phyloP scores from a whole-genome alignment of 495 filamentous ascomycete species.

The Hypoxylon crocopeplum region DNA sequence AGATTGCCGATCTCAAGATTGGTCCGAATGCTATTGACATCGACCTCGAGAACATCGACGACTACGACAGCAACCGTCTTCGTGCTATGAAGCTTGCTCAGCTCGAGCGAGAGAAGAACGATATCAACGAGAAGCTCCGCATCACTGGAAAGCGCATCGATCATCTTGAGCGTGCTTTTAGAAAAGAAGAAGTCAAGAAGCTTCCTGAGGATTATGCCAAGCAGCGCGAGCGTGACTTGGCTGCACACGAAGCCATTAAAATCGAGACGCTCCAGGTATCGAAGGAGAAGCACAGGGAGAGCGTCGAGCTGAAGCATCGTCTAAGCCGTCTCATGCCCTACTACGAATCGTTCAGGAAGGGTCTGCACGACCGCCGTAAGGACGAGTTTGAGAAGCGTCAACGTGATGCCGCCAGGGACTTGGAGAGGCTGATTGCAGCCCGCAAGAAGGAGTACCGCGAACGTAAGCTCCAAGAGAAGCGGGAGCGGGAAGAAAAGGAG shows the following conservation, averaged over 20 bases:
- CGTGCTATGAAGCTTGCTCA: slow-evolving; percentile 93
- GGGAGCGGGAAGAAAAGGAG: slow-evolving; percentile 83
- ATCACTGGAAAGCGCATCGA: slow-evolving; percentile 95
- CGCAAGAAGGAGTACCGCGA: slow-evolving; percentile 85
- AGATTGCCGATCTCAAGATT: slow-evolving; percentile 91
- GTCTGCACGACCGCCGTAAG: slow-evolving; percentile 82
- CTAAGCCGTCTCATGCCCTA: slow-evolving; percentile 77
- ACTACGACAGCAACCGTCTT: slow-evolving; percentile 86
- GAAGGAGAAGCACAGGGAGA: slow-evolving; percentile 84
- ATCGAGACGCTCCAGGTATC: slow-evolving; percentile 78
- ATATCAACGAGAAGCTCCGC: slow-evolving; percentile 84
- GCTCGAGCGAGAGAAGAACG: slow-evolving; percentile 97
- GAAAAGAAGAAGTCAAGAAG: slow-evolving; percentile 93
- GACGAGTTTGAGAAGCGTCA: slow-evolving; percentile 95
- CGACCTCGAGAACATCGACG: slow-evolving; percentile 74
- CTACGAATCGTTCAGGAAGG: slow-evolving; percentile 82
- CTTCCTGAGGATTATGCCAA: slow-evolving; percentile 82
- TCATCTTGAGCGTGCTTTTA: slow-evolving; percentile 95
- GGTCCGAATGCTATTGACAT: slow-evolving; percentile 81
- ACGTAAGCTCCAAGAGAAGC: slow-evolving; percentile 73
- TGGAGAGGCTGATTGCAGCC: slow-evolving; percentile 85
- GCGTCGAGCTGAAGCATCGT: slow-evolving; percentile 90
- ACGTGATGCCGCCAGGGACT: slow-evolving; percentile 85
- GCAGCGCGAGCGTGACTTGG: slow-evolving; percentile 81
- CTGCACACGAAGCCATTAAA: slow-evolving; percentile 79